phyloP scores from a whole-genome alignment of 768 basidiomycete genomes.

The Termitomyces sp. region DNA sequence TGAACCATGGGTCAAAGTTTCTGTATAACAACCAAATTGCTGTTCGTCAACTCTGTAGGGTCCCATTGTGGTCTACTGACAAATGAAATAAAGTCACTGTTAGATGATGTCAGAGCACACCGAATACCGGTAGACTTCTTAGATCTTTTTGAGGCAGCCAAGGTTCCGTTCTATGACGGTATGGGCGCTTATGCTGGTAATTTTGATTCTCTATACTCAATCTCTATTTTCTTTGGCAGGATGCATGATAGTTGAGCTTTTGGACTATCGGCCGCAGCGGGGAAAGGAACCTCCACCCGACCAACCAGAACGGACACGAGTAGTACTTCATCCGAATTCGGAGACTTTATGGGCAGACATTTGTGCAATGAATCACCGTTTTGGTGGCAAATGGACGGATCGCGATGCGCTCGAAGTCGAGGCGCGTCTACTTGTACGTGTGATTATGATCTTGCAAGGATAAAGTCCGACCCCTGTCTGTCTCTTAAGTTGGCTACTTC shows the following conservation, averaged over 20 bases:
- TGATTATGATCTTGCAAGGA: constrained; percentile 1
- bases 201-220: neutral
- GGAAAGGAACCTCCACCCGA: constrained; percentile 51
- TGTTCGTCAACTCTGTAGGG: constrained; percentile 24
- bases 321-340: constrained; percentile 70
- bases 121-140: constrained; percentile 85
- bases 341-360: constrained; percentile 81
- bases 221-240: constrained; percentile 34
- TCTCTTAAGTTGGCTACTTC: constrained; percentile 59
- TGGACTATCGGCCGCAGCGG: constrained; percentile 65
- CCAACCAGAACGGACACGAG: constrained; percentile 58
- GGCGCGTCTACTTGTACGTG: constrained; percentile 63
- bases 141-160: constrained; percentile 68
- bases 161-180: constrained; percentile 84
- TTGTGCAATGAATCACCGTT: constrained; percentile 58
- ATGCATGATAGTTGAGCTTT: constrained; percentile 79
- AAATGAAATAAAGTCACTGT: constrained; percentile 45
- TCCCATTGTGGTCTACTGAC: neutral
- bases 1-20: constrained; percentile 80
- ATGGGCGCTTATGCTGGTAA: constrained; percentile 14
- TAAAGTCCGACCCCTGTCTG: constrained; percentile 1
- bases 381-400: constrained; percentile 61
- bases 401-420: constrained; percentile 68
- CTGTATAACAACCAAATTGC: constrained; percentile 76
- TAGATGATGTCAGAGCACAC: constrained; percentile 79